Evolutionary conservation across 306 rosid genomes (phyloP).

Genomic region (Corylus americana): DNA sequence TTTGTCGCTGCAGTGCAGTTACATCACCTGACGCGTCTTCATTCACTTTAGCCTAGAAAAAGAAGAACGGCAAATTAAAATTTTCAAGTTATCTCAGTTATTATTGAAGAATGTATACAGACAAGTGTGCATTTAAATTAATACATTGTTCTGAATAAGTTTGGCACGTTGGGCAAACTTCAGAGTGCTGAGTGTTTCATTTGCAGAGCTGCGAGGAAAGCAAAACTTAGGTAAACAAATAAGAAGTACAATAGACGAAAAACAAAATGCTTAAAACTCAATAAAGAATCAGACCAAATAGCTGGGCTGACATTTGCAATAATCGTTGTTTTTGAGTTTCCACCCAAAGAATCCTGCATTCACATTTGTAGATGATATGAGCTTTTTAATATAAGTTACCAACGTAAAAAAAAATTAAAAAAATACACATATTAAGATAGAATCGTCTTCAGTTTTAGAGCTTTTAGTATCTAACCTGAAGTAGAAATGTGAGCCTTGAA

Average conservation of each 20-base stretch:
- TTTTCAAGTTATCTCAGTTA: constrained; percentile 16
- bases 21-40: constrained; percentile 93
- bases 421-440: not conserved
- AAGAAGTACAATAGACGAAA: constrained; percentile 15
- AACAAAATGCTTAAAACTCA: constrained; percentile 17
- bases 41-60: constrained; percentile 80
- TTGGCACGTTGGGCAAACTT: constrained; percentile 99
- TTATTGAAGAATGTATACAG: not conserved
- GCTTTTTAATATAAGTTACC: constrained; percentile 17
- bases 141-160: constrained; percentile 94
- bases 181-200: constrained; percentile 91
- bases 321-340: constrained; percentile 93
- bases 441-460: constrained; percentile 16
- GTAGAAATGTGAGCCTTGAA: constrained; percentile 96
- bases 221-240: constrained; percentile 27
- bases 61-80: constrained; percentile 15
- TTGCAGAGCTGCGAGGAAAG: constrained; percentile 68
- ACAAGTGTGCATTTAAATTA: constrained; percentile 14
- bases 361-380: constrained; percentile 24
- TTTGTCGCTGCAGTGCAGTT: constrained; percentile 82
- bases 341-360: constrained; percentile 96
- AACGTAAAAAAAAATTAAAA: constrained; percentile 4
- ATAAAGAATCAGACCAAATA: constrained; percentile 61
- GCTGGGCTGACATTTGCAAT: constrained; percentile 97
- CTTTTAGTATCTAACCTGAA: constrained; percentile 66